phyloP scores from a whole-genome alignment of 768 basidiomycete species.

The Kwoniella dendrophila region DNA sequence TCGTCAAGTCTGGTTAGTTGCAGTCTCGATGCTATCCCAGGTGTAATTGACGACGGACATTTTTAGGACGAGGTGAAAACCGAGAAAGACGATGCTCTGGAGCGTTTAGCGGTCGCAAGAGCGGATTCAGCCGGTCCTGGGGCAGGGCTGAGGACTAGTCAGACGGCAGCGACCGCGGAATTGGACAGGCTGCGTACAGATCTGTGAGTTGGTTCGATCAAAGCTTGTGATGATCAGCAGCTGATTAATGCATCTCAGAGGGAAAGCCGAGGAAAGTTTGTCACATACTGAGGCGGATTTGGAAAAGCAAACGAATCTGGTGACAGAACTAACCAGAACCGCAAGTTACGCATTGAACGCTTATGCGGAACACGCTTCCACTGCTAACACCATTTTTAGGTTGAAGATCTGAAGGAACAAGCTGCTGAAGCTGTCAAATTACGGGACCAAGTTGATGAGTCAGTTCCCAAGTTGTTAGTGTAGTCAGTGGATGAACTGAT shows the following conservation, averaged over 20 bases:
- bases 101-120: conserved; percentile 65
- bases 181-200: conserved; percentile 78
- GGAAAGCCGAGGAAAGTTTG: conserved; percentile 91
- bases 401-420: conserved; percentile 75
- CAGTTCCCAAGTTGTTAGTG: conserved; percentile 45
- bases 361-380: conserved; percentile 3
- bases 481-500: neutral
- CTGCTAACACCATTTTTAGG: conserved; percentile 35
- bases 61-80: conserved; percentile 68
- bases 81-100: conserved; percentile 75
- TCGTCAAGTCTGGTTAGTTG: conserved; percentile 64
- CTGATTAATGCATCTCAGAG: conserved; percentile 61
- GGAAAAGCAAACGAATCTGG: conserved; percentile 71
- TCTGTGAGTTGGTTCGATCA: conserved; percentile 65
- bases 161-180: conserved; percentile 74
- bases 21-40: neutral
- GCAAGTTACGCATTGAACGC: conserved; percentile 41
- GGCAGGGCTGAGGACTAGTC: conserved; percentile 67
- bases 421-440: conserved; percentile 77
- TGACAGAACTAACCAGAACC: conserved; percentile 74
- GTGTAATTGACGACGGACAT: neutral
- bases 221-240: neutral
- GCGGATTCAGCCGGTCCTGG: conserved; percentile 60
- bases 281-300: conserved; percentile 78
- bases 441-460: conserved; percentile 96